Conservation (phyloP, 1,284 basidiomycete genomes). For the Sphaerobolus stellatus region DNA sequence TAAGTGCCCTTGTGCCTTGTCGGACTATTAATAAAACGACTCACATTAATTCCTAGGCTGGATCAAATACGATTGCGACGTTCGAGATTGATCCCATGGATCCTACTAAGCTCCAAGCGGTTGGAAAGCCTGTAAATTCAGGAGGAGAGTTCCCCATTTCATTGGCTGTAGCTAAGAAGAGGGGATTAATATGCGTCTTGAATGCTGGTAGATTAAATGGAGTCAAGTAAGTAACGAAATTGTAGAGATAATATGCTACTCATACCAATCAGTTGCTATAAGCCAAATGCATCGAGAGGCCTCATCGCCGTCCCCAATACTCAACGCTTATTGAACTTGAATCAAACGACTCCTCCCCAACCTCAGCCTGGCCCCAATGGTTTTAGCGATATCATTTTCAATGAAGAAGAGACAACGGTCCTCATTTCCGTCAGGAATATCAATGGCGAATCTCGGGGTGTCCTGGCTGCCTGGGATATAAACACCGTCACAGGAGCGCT, state of each 20-base stretch:
- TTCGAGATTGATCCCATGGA: conserved; percentile 16
- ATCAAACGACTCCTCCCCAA: conserved; percentile 15
- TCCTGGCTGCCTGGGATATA: conserved; percentile 17
- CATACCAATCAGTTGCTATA: conserved; percentile 13
- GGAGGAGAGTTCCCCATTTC: conserved; percentile 18
- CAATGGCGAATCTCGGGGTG: too few species aligned
- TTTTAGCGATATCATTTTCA: too few species aligned
- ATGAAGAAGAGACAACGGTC: too few species aligned
- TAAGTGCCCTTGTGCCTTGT: neutral
- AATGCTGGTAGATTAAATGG: conserved; percentile 15
- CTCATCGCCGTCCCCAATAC: conserved; percentile 12
- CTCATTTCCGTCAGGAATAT: too few species aligned
- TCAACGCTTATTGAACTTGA: conserved; percentile 13
- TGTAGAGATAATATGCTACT: neutral
- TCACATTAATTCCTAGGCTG: conserved; percentile 6
- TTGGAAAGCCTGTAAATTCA: conserved; percentile 14
- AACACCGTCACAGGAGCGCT: conserved; percentile 23
- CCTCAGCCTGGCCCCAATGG: conserved; percentile 9
- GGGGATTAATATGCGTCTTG: conserved; percentile 12
- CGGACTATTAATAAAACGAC: neutral
- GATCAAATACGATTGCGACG: conserved; percentile 15
- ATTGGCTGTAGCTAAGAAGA: conserved; percentile 10
- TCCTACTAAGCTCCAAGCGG: conserved; percentile 14
- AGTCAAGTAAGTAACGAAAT: conserved; percentile 4
- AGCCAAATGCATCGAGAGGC: conserved; percentile 8